A percentile compares a stretch with the other conserved stretches of the same genome.
These are phyloP conservation scores for Nakazawaea wyomingensis DNA, from an alignment of 805 yeast species.

Conservation along the genomic window DNA sequence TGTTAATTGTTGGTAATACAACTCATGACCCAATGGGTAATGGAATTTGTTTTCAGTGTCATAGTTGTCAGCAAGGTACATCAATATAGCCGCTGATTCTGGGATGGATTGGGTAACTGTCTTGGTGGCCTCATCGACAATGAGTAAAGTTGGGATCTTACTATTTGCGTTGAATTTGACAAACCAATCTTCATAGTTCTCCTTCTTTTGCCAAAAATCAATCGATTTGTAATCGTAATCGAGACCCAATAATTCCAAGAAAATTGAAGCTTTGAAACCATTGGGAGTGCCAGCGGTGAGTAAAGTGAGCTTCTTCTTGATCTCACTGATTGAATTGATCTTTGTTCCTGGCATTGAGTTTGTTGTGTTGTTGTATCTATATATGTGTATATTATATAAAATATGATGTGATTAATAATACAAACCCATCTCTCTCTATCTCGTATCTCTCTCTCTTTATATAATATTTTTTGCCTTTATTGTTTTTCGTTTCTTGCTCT, in stretches of 20 bases:
- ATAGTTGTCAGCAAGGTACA: slow-evolving; percentile 54
- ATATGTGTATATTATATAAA: too few relatives aligned
- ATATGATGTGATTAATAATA: too few relatives aligned
- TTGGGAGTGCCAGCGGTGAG: slow-evolving; percentile 36
- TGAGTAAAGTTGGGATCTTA: slow-evolving; percentile 50
- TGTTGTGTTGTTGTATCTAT: too few relatives aligned
- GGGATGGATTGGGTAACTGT: slow-evolving; percentile 32
- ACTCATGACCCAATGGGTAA: slow-evolving; percentile 30
- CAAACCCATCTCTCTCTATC: too few relatives aligned
- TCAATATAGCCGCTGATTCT: slow-evolving; percentile 60
- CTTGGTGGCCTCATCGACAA: slow-evolving; percentile 35
- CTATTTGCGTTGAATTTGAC: slow-evolving; percentile 58
- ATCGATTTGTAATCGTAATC: slow-evolving; percentile 36
- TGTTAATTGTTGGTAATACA: slow-evolving; percentile 49
- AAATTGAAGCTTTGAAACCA: slow-evolving; percentile 36
- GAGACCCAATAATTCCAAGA: slow-evolving; percentile 36
- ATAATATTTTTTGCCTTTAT: too few relatives aligned
- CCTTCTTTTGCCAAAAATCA: slow-evolving; percentile 32
- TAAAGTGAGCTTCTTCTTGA: slow-evolving; percentile 4
- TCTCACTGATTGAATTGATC: background rate
- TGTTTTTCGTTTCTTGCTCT: too few relatives aligned
- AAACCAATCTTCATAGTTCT: slow-evolving; percentile 54
- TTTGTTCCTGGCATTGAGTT: slow-evolving; percentile 7
- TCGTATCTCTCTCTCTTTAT: too few relatives aligned
- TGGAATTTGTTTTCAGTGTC: slow-evolving; percentile 48